Evolutionary conservation across 2,329 filamentous ascomycete species (phyloP), one percentile per base, ranked within the genome.

Genomic region (Boeremia lycopersici): DNA sequence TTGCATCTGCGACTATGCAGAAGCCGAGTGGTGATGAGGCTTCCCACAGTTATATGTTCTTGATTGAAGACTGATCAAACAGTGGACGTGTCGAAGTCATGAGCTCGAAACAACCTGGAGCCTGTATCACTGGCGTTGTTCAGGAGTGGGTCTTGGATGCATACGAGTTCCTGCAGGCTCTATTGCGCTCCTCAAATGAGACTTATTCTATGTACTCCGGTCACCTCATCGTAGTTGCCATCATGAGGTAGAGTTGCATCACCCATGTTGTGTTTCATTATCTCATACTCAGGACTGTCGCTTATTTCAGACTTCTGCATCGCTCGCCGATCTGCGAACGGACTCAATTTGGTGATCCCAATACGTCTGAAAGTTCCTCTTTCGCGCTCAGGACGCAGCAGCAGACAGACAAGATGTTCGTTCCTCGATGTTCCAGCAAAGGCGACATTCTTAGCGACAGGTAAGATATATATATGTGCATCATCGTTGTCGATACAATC

Each of bases 401-500:
- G n/a, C 2, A 50, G 33, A 17, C 48, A 50, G 3, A 15, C 6
- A 17, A 50, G 15, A 25, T 50, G 35, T n/a, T 38, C 8, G 9
- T 17, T 38, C 17, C 17, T 26, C 3, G 29, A n/a, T 15, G 36
- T 33, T 12, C 44, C 44, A n/a, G 3, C 11, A 30, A 17, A 9
- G 13, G 5, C 3, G 12, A 8, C 15, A 1, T 39, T 15, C 6
- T n/a, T 41, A 13, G 19, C 38, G 8, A 41, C 29, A 28, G 46
- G 46, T 6, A 48, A 4, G 11, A 59, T 26, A 29, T 38, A 64
- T 3, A 61, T 17, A 2, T 35, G 28, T 2, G 53, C 41, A 30
- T 54, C 45, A 7, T 15, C 29, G 9, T 33, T 41, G 38, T 48
- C 48, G 33, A 62, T 57, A 29, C 26, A 25, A 13, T 54, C 34